phyloP scores from a whole-genome alignment of 441 rosid species.

The Gossypium aridum region DNA sequence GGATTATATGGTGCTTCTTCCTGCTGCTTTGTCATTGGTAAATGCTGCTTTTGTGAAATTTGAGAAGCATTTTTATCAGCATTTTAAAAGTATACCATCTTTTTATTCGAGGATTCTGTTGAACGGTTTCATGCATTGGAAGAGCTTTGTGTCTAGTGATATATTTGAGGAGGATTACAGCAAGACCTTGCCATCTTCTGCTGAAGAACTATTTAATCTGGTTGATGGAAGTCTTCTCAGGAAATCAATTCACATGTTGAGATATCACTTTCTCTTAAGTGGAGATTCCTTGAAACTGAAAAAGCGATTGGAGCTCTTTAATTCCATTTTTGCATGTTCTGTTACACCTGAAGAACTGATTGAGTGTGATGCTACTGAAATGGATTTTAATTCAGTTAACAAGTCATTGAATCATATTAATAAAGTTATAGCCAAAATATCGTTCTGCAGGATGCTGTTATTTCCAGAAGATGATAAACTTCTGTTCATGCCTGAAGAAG shows the following conservation, averaged over 20 bases:
- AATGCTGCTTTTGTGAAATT: constrained; percentile 36
- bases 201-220: constrained; percentile 47
- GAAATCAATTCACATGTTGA: constrained; percentile 64
- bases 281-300: constrained; percentile 39
- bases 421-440: constrained; percentile 55
- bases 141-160: constrained; percentile 47
- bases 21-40: constrained; percentile 59
- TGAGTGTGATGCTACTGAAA: constrained; percentile 44
- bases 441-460: constrained; percentile 49
- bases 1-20: constrained; percentile 63
- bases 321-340: constrained; percentile 40
- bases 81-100: constrained; percentile 36
- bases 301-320: constrained; percentile 47
- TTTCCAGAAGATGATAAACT: constrained; percentile 39
- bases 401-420: constrained; percentile 50
- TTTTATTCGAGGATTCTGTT: constrained; percentile 53
- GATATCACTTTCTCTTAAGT: constrained; percentile 41
- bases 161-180: constrained; percentile 59
- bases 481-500: constrained; percentile 24
- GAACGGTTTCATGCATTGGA: constrained; percentile 55
- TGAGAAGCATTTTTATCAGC: constrained; percentile 36
- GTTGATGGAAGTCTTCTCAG: constrained; percentile 67
- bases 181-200: constrained; percentile 36
- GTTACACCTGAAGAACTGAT: constrained; percentile 41
- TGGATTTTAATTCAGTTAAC: constrained; percentile 35